phyloP scores from a whole-genome alignment of 495 filamentous ascomycete genomes.

The Saxophila tyrrhenica region DNA sequence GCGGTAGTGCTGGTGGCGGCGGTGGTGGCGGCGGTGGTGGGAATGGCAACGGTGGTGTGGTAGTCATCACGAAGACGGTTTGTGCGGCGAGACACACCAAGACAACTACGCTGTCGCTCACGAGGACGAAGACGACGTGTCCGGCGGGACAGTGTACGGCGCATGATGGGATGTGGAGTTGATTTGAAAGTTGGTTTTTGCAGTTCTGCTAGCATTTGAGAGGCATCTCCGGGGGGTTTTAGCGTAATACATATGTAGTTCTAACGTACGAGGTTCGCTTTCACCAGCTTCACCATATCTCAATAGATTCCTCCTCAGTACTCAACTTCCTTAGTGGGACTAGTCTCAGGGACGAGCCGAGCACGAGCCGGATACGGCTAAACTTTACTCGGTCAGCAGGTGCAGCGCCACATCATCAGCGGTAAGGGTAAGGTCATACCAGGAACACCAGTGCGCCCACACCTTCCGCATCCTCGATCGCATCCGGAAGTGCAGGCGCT shows the following conservation, averaged over 20 bases:
- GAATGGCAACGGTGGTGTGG: neutral
- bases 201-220: neutral
- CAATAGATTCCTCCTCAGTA: too few relatives aligned
- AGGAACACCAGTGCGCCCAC: neutral
- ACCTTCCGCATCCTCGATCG: neutral
- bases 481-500: neutral
- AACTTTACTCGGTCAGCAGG: neutral
- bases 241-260: neutral
- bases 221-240: neutral
- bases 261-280: neutral
- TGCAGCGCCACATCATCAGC: neutral
- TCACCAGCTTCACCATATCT: neutral
- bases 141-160: neutral
- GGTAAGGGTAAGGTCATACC: too few relatives aligned
- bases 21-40: neutral
- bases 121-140: conserved; percentile 7
- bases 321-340: too few relatives aligned
- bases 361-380: too few relatives aligned
- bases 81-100: conserved; percentile 1
- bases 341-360: too few relatives aligned
- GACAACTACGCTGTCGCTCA: conserved; percentile 4
- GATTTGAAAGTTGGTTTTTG: neutral
- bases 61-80: conserved; percentile 3
- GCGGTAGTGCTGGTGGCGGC: too few relatives aligned
- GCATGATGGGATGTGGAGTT: neutral